Conservation (phyloP, 164 flowering plant genomes). For the Macadamia integrifolia region DNA sequence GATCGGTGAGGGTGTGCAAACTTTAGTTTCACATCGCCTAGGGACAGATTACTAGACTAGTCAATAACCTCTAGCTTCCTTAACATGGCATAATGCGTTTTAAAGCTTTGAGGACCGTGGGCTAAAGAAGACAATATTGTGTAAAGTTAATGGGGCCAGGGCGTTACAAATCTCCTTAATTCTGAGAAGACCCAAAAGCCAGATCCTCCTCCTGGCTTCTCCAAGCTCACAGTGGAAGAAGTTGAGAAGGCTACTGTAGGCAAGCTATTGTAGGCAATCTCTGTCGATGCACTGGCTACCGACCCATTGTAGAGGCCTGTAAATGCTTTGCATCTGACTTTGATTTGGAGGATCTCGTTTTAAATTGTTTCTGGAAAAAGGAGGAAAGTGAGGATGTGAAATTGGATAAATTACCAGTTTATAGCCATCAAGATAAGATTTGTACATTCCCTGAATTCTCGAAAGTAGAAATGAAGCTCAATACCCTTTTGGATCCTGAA, state of each 20-base stretch:
- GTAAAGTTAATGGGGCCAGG: too few relatives aligned
- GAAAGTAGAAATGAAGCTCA: slow-evolving; percentile 34
- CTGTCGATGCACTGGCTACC: slow-evolving; percentile 92
- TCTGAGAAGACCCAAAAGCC: slow-evolving; percentile 53
- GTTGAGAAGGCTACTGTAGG: too few relatives aligned
- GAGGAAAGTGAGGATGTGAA: slow-evolving; percentile 34
- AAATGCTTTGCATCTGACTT: slow-evolving; percentile 82
- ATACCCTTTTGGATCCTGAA: slow-evolving; percentile 22
- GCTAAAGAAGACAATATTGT: too few relatives aligned
- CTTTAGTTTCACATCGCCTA: too few relatives aligned
- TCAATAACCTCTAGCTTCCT: too few relatives aligned
- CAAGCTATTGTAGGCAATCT: slow-evolving; percentile 77
- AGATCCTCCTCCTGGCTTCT: slow-evolving; percentile 61
- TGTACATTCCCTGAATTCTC: slow-evolving; percentile 60
- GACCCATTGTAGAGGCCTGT: slow-evolving; percentile 88
- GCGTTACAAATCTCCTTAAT: slow-evolving; percentile 41
- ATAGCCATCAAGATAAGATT: slow-evolving; percentile 17
- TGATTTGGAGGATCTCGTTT: slow-evolving; percentile 89
- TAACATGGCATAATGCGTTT: too few relatives aligned
- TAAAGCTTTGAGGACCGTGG: too few relatives aligned
- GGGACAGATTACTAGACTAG: too few relatives aligned
- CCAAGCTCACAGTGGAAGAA: slow-evolving; percentile 63
- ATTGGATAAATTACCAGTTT: slow-evolving; percentile 38
- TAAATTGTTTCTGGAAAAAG: slow-evolving; percentile 65
- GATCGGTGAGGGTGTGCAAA: too few relatives aligned